These are phyloP conservation scores for Solanum etuberosum DNA, from an alignment of 257 asterid species.

Conservation along the genomic window DNA sequence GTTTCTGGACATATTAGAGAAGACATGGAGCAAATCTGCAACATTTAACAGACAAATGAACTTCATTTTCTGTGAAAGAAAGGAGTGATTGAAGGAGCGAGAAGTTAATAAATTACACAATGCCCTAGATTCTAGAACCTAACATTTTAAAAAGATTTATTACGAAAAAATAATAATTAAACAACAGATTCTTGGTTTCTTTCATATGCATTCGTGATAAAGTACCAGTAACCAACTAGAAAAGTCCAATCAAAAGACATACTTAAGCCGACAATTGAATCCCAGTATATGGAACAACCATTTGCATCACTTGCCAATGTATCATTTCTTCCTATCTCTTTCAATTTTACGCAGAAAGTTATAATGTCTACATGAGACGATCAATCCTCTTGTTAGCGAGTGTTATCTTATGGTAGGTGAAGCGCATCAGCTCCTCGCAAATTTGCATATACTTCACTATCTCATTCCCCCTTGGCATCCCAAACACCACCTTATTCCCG, in stretches of 20 bases:
- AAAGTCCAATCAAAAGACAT: not conserved
- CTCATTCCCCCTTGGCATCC: not conserved
- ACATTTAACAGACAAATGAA: conserved; percentile 9
- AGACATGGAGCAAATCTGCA: conserved; percentile 85
- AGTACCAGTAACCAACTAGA: not conserved
- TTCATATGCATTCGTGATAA: not conserved
- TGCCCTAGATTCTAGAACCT: not conserved
- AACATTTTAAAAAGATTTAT: not conserved
- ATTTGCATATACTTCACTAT: not conserved
- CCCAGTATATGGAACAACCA: not conserved
- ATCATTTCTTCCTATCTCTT: not conserved
- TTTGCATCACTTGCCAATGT: not conserved
- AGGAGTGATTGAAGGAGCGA: not conserved
- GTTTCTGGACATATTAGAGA: conserved; percentile 73
- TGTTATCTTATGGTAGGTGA: not conserved
- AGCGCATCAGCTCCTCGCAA: not conserved
- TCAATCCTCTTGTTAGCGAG: not conserved
- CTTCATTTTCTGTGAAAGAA: not conserved
- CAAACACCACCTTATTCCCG: not conserved
- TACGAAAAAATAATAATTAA: not conserved
- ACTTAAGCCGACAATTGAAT: not conserved
- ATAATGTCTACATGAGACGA: not conserved
- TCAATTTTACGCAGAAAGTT: not conserved
- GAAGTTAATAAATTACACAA: not conserved
- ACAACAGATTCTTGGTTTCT: not conserved